A percentile compares a stretch with the other conserved stretches of the same genome.
phyloP scores from a whole-genome alignment of 75 land plant genomes.

The Pseudotsuga menziesii region DNA sequence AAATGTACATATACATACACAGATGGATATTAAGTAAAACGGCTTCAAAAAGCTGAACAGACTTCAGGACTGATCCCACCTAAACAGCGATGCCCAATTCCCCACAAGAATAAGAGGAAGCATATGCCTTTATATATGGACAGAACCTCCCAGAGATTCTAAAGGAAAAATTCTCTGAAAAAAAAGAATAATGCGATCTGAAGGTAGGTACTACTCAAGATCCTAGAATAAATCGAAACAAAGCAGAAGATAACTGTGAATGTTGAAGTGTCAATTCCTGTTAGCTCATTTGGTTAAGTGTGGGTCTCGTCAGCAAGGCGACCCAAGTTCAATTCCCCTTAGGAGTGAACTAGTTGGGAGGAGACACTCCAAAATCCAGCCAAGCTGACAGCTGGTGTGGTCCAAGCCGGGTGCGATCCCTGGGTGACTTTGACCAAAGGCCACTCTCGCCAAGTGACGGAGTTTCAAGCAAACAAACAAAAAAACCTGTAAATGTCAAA shows the following conservation, averaged over 20 bases:
- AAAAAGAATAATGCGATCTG: neutral
- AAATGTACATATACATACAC: neutral
- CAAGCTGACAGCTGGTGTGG: no score
- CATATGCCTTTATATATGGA: neutral
- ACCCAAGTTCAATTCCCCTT: no score
- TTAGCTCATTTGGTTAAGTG: no score
- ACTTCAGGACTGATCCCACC: neutral
- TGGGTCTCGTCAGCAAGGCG: no score
- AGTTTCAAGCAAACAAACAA: no score
- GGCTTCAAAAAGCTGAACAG: neutral
- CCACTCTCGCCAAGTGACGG: no score
- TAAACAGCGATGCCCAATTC: neutral
- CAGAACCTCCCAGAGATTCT: neutral
- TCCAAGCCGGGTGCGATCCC: no score
- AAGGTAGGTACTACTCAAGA: neutral
- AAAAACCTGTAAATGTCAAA: no score
- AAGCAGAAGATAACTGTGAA: neutral
- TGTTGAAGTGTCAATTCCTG: no score
- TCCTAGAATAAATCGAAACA: neutral
- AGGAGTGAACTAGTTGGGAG: no score
- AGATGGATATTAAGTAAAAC: neutral
- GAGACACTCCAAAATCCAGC: no score
- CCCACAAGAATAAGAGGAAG: neutral
- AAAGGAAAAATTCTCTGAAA: neutral
- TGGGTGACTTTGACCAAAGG: no score